Evolutionary conservation across 495 filamentous ascomycete species (phyloP).

Genomic region (Podospora conica): DNA sequence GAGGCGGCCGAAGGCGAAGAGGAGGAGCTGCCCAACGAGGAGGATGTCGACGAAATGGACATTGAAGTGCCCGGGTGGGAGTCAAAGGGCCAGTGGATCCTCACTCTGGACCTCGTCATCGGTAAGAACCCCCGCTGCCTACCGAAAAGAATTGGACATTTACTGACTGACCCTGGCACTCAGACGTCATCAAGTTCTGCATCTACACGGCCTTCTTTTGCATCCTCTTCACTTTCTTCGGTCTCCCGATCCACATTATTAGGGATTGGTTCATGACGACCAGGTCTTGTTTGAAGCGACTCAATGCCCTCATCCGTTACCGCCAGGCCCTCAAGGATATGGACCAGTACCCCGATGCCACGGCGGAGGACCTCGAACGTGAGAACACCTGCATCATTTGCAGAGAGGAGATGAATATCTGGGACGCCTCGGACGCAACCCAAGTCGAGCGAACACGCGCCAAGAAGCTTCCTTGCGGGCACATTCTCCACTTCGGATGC

Average conservation of each 20-base stretch:
- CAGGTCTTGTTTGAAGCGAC: constrained; percentile 80
- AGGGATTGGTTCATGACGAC: constrained; percentile 91
- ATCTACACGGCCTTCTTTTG: constrained; percentile 89
- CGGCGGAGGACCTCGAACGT: constrained; percentile 70
- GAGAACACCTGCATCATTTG: constrained; percentile 98
- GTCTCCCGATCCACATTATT: constrained; percentile 92
- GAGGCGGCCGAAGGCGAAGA: constrained; percentile 36
- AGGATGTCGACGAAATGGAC: constrained; percentile 85
- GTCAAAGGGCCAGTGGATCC: constrained; percentile 87
- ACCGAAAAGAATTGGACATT: background rate
- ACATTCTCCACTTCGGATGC: constrained; percentile 90
- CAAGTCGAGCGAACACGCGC: constrained; percentile 77
- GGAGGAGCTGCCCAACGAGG: constrained; percentile 56
- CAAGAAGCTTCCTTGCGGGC: constrained; percentile 93
- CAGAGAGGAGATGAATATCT: constrained; percentile 87
- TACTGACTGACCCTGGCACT: constrained; percentile 16
- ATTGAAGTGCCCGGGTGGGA: constrained; percentile 96
- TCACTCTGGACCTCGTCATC: constrained; percentile 80
- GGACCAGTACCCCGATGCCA: constrained; percentile 88
- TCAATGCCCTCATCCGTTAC: constrained; percentile 81
- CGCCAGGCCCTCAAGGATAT: constrained; percentile 85
- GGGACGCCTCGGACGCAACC: constrained; percentile 43
- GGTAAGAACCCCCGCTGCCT: constrained; percentile 41
- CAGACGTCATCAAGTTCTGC: constrained; percentile 83
- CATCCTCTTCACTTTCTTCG: constrained; percentile 88